phyloP scores from a whole-genome alignment of 176 grass and related monocot species.

The Musa troglodytarum region DNA sequence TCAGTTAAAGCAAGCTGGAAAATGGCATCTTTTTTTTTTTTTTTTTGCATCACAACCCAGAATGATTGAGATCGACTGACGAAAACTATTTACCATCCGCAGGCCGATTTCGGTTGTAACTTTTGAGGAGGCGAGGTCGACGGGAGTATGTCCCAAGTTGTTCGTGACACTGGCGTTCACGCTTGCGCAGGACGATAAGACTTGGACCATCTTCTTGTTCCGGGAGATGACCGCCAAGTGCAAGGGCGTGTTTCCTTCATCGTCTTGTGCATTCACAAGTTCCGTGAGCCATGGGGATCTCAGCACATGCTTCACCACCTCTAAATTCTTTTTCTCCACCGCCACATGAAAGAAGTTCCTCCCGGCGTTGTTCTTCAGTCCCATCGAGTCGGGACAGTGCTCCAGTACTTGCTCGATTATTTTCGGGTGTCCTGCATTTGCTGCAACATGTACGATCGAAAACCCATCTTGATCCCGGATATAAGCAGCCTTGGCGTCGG shows the following conservation, averaged over 20 bases:
- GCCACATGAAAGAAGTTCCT: slow-evolving; percentile 7
- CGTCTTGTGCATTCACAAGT: background rate
- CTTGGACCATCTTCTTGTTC: background rate
- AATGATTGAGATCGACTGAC: no score
- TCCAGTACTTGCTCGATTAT: slow-evolving; percentile 46
- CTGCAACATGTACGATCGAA: slow-evolving; percentile 62
- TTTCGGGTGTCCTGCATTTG: slow-evolving; percentile 27
- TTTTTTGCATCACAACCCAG: no score
- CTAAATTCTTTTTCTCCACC: background rate
- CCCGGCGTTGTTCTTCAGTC: background rate
- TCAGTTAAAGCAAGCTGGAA: background rate
- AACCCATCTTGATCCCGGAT: slow-evolving; percentile 39
- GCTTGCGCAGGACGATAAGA: background rate
- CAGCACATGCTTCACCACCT: background rate
- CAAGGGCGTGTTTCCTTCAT: slow-evolving; percentile 11
- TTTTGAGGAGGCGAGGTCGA: background rate
- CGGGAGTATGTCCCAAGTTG: background rate
- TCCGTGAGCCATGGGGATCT: background rate
- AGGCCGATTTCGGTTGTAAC: background rate
- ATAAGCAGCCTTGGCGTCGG: slow-evolving; percentile 35
- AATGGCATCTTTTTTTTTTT: no score
- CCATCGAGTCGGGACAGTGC: slow-evolving; percentile 17
- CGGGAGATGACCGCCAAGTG: background rate
- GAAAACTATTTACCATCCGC: background rate
- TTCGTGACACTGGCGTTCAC: background rate